Evolutionary conservation across 192 early-diverging fungal genomes (phyloP), one percentile per base, ranked within the genome.

Genomic region (Coemansia sp.): DNA sequence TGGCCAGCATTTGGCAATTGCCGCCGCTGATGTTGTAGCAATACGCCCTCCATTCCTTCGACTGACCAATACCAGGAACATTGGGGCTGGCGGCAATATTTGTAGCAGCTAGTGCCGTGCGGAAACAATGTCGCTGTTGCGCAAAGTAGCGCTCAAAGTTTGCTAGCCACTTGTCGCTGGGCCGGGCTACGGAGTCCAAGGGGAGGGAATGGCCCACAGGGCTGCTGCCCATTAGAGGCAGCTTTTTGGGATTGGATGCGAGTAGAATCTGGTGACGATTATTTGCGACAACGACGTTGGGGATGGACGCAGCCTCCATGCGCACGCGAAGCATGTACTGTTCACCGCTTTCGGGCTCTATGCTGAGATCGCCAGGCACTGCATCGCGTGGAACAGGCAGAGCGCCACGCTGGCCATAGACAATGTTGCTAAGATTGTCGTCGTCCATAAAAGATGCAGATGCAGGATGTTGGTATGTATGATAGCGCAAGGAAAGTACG

Each of bases 271-370:
- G 35, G 4, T 65, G 51, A 21, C 70, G 70, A 37, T 65, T 51
- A 9, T 34, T 62, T 5, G 65, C 72, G 21, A 65, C 53, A 0
- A 60, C 60, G 11, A 80, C 57, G 6, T 39, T 61, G 18, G 78
- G 78, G 11, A 64, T 64, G 5, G 69, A 67, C 24, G 37, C 53
- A 2, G 73, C 56, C 36, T 80, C 78, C 50, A 69, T 50, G 21
- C 67, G 53, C 5, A 80, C 78, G 20, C 78, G 72, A 9, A 80
- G 69, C 68, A 80, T 63, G 60, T 80, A 80, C 48, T 80, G 78
- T 59, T 80, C 78, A 24, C 69, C 78, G 50, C 63, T 73, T 10
- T 71, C 66, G 6, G 78, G 78, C 26, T 60, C 63, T 36, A 65
- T 59, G 11, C 55, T 38, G 18, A 69, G 66, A 40, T 81, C 73